Evolutionary conservation across 345 rosid genomes (phyloP), one percentile per base, ranked within the genome.

Genomic region (rapeseed (Brassica napus)): DNA sequence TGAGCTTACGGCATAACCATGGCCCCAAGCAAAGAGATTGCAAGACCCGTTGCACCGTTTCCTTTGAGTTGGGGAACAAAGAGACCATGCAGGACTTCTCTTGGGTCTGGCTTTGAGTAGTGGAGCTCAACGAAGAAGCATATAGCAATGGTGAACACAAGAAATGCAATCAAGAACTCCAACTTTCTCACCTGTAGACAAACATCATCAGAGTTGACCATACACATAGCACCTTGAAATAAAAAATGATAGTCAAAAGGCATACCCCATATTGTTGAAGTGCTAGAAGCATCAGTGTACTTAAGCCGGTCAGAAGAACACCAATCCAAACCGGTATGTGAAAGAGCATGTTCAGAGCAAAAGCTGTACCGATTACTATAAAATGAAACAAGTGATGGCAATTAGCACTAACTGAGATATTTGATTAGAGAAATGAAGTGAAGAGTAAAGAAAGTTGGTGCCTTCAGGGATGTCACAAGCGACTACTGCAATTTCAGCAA

Each of bases 401-500:
- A 37, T 54, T 70, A 75, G 55, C 30, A 32, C 24, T n/a, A 18
- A 18, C 32, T 39, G 58, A 76, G 12, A 70, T 8, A 31, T 71
- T 44, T 42, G 8, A 31, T 65, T 44, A 71, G 9, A 60, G 47
- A 21, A 21, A 12, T 8, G 74, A 75, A 31, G 5, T 14, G 28
- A 39, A 60, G 78, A 39, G 76, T 59, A 44, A 31, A 57, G 57
- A 77, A 69, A 15, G 62, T 47, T 44, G 61, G 77, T 72, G 78
- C 98, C 98, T 91, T 94, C 98, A 11, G 98, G 98, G 60, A 94
- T 94, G 86, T 92, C 98, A 85, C 97, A 94, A 54, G 98, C 98
- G n/a, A 91, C 97, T 26, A 94, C 83, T 39, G 98, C 87, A 31
- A 91, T 88, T 84, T 94, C 98, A 35, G 98, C 98, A 16, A 90